Conservation (phyloP, 2,329 filamentous ascomycete species). For the Geosmithia flava region DNA sequence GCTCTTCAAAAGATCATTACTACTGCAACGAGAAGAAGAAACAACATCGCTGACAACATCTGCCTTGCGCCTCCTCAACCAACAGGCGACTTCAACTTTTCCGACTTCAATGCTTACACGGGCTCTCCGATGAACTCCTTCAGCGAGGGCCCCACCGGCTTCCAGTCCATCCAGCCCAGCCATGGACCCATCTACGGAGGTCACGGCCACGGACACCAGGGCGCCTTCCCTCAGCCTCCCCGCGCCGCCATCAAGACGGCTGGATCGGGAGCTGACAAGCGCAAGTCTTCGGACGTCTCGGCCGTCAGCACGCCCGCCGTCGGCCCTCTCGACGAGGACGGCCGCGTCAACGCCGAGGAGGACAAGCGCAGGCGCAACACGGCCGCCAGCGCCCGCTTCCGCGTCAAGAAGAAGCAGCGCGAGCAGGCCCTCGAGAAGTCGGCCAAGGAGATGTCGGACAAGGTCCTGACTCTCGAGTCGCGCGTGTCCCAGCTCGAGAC, state of each 20-base stretch:
- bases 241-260: slow-evolving; percentile 16
- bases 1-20: not conserved
- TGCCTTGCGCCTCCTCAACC: slow-evolving; percentile 16
- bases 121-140: slow-evolving; percentile 33
- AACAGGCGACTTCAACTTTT: slow-evolving; percentile 45
- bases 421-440: slow-evolving; percentile 75
- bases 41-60: slow-evolving; percentile 13
- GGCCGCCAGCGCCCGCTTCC: slow-evolving; percentile 77
- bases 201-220: slow-evolving; percentile 17
- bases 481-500: slow-evolving; percentile 68
- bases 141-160: slow-evolving; percentile 19
- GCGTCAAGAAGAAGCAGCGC: slow-evolving; percentile 91
- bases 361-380: slow-evolving; percentile 86
- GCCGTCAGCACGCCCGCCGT: slow-evolving; percentile 1
- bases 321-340: slow-evolving; percentile 49
- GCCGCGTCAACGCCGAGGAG: slow-evolving; percentile 68
- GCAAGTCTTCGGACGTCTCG: slow-evolving; percentile 21
- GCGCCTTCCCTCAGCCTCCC: slow-evolving; percentile 9
- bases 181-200: slow-evolving; percentile 31
- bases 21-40: not conserved
- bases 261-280: slow-evolving; percentile 26
- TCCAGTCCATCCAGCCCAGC: slow-evolving; percentile 41
- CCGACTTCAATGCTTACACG: slow-evolving; percentile 41
- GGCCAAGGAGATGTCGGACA: slow-evolving; percentile 73
- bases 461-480: slow-evolving; percentile 60